Evolutionary conservation across 331 rosid genomes (phyloP).

Genomic region (Rosa hybrid): DNA sequence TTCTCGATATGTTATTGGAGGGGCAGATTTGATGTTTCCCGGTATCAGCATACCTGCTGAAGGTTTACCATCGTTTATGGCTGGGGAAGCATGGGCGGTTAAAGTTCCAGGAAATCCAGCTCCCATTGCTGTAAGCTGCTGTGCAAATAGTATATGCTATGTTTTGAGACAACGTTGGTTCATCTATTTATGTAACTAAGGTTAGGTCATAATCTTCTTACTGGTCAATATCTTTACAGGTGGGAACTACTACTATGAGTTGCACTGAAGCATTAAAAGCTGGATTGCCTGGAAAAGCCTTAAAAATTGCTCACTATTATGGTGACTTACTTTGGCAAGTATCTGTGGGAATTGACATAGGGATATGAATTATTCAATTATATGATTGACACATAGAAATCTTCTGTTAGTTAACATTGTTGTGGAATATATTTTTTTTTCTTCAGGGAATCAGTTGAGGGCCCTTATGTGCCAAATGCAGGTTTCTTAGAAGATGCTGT

Average conservation of each 20-base stretch:
- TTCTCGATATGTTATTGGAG: constrained; percentile 77
- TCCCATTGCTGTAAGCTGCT: constrained; percentile 73
- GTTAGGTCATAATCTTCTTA: neutral
- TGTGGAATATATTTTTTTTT: constrained; percentile 24
- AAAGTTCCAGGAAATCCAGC: constrained; percentile 96
- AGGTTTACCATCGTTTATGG: constrained; percentile 79
- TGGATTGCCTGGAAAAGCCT: constrained; percentile 89
- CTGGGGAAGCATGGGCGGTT: constrained; percentile 83
- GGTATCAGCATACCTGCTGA: constrained; percentile 78
- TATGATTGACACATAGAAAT: neutral
- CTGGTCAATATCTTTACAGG: constrained; percentile 46
- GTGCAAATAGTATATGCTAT: neutral
- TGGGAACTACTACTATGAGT: constrained; percentile 93
- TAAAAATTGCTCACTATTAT: constrained; percentile 81
- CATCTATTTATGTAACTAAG: neutral
- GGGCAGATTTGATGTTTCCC: constrained; percentile 98
- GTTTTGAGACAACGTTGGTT: neutral
- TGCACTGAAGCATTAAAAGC: constrained; percentile 73
- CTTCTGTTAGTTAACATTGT: constrained; percentile 11
- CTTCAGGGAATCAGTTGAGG: constrained; percentile 82
- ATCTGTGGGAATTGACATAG: constrained; percentile 26
- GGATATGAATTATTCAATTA: neutral
- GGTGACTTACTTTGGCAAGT: constrained; percentile 87
- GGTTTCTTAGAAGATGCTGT: constrained; percentile 87
- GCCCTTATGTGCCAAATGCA: constrained; percentile 72